Percentiles rank a stretch among this genome's conserved stretches.
Conservation (phyloP, 257 asterid species). For the Buddleja alternifolia region DNA sequence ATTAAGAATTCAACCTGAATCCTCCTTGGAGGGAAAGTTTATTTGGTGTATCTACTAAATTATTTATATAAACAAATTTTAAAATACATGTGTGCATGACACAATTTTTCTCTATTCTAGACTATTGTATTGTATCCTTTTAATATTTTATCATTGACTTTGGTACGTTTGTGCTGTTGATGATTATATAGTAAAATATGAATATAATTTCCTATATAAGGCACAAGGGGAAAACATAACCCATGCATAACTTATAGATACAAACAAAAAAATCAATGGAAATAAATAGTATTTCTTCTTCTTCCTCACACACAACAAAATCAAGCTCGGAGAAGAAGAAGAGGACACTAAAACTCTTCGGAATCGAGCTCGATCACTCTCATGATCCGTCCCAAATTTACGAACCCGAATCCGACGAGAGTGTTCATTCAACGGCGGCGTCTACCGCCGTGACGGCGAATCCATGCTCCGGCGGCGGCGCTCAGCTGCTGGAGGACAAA, state of each 20-base stretch:
- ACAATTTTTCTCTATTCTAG: slow-evolving; percentile 46
- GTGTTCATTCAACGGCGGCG: slow-evolving; percentile 56
- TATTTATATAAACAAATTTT: slow-evolving; percentile 15
- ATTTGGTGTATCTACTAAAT: slow-evolving; percentile 37
- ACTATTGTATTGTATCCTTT: slow-evolving; percentile 35
- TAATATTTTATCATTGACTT: slow-evolving; percentile 35
- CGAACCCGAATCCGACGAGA: slow-evolving; percentile 37
- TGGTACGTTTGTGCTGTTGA: slow-evolving; percentile 31
- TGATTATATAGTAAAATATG: slow-evolving; percentile 34
- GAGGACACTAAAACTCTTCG: slow-evolving; percentile 70
- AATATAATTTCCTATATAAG: slow-evolving; percentile 31
- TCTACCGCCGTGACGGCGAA: slow-evolving; percentile 48
- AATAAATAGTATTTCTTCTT: slow-evolving; percentile 26
- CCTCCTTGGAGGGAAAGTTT: slow-evolving; percentile 43
- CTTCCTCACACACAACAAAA: slow-evolving; percentile 36
- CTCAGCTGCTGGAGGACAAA: slow-evolving; percentile 23
- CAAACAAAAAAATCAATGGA: slow-evolving; percentile 38
- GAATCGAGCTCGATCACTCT: slow-evolving; percentile 49
- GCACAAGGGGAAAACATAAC: slow-evolving; percentile 25
- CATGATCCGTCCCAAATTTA: neutral
- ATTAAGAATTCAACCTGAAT: too few species aligned
- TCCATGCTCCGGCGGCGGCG: neutral
- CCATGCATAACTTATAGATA: slow-evolving; percentile 27
- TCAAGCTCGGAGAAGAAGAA: slow-evolving; percentile 47
- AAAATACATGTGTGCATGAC: slow-evolving; percentile 38